Base-by-base conservation (phyloP, 2,329 filamentous ascomycete genomes). In the Stagonosporopsis cucurbitacearum region DNA sequence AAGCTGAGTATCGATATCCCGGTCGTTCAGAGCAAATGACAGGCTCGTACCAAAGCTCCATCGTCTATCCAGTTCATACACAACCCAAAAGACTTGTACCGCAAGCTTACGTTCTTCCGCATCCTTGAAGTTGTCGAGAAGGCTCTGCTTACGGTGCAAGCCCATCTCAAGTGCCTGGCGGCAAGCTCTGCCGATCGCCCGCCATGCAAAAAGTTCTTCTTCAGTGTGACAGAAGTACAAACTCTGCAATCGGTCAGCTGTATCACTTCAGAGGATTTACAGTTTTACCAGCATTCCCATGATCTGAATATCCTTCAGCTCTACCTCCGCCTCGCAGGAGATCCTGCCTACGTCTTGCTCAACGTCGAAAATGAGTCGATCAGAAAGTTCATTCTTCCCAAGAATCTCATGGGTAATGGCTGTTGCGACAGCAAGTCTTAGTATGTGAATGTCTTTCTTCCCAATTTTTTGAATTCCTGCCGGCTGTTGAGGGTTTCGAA, bases 1-100 rank as follows among this genome's bases (percentile, higher is more conserved):
- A 33, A 66, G 51, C 22, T 63, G 47, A 3, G 60, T 58, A 28
- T 66, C 64, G 28, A 66, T 65, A 19, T 66, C 64, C 4, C 57
- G 50, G 39, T 66, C 62, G 28, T 60, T 57, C 1, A 66, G 49
- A 11, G 62, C 64, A 28, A 66, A 66, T 0, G 64, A 62, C 0
- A 66, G 41, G 33, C 64, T 65, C 0, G 64, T 66, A 8, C 64
- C 64, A 26, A 65, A 66, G 23, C 62, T 65, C 64, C 64, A 66
- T 44, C 64, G 40, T 30, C 64, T 57, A 26, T 66, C 64, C n/a
- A 66, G 46, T 26, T 60, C 53, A 33, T 66, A 66, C 3, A 66
- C 58, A 4, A 60, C 60, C 64, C 64, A 66, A 15, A 66, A 66
- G 1, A 62, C 53, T 46, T 62, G 59, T 4, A 60, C 50, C 13